phyloP scores from a whole-genome alignment of 805 yeast species.

The Sugiyamaella marilandica region DNA sequence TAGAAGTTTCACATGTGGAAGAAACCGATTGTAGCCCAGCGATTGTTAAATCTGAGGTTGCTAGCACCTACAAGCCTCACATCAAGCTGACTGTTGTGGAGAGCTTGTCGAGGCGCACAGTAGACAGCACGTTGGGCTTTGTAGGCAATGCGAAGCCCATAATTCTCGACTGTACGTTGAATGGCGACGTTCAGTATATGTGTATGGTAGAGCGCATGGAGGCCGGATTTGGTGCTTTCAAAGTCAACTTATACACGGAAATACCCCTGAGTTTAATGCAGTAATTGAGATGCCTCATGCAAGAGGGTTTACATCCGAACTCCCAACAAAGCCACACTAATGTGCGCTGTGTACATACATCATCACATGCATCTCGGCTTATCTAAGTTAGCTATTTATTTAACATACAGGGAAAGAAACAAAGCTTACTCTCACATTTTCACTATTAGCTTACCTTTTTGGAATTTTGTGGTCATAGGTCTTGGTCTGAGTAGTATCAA shows the following conservation, averaged over 20 bases:
- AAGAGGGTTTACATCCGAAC: neutral
- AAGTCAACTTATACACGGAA: neutral
- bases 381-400: neutral
- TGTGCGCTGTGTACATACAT: neutral
- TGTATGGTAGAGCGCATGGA: slow-evolving; percentile 25
- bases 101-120: neutral
- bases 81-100: slow-evolving; percentile 16
- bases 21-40: neutral
- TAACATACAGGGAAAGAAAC: neutral
- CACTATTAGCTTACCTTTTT: too few relatives aligned
- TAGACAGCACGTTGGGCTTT: slow-evolving; percentile 15
- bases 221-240: slow-evolving; percentile 20
- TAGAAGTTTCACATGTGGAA: slow-evolving; percentile 2
- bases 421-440: too few relatives aligned
- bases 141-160: slow-evolving; percentile 10
- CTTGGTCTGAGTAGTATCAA: too few relatives aligned
- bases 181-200: slow-evolving; percentile 9
- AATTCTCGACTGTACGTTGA: neutral
- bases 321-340: slow-evolving; percentile 3
- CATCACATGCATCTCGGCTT: slow-evolving; percentile 3
- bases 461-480: too few relatives aligned
- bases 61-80: slow-evolving; percentile 18
- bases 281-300: neutral
- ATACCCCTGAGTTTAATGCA: neutral
- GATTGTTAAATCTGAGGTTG: neutral